Base-by-base conservation (phyloP, 345 rosid genomes). In the Linum tenue region DNA sequence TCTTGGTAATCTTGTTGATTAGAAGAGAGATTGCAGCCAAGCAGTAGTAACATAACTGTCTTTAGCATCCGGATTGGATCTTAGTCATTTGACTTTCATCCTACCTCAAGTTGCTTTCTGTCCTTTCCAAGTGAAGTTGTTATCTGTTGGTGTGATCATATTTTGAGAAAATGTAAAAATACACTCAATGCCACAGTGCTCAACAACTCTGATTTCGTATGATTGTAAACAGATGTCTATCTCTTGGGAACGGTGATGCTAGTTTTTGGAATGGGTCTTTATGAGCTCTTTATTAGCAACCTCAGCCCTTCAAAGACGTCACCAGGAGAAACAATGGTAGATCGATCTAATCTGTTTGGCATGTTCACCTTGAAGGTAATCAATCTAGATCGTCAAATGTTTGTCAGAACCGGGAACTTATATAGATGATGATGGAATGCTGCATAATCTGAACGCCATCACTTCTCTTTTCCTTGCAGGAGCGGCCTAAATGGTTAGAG, bases 191-290 rank as follows among this genome's bases (percentile, higher is more conserved):
- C n/a, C n/a, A n/a, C n/a, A n/a, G n/a, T n/a, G n/a, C n/a, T n/a
- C n/a, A 10, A 15, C n/a, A 7, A 41, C 4, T 31, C n/a, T 61
- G 40, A 3, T 39, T 5, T 39, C 41, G 8, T 37, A 5, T 17
- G 11, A 0, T 14, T 50, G 17, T 17, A 53, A 69, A 62, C 80
- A 89, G 96, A 92, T 89, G 80, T 84, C 22, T 92, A 92, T 77
- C 96, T 89, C 39, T 58, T 89, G 59, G 98, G 98, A 76, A 92
- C 96, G 11, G 96, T 92, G 60, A 92, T 92, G 98, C 81, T 92
- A 75, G 98, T 92, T 37, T 87, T 92, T 62, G 96, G 96, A 59
- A 79, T 87, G 95, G 98, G 96, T 65, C 89, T 92, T n/a, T 87
- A 92, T 56, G 98, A 92, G 85, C 85, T 89, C 38, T 89, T 89